Base-by-base conservation (phyloP, 1,284 basidiomycete species). In the Sporisorium reilianum region DNA sequence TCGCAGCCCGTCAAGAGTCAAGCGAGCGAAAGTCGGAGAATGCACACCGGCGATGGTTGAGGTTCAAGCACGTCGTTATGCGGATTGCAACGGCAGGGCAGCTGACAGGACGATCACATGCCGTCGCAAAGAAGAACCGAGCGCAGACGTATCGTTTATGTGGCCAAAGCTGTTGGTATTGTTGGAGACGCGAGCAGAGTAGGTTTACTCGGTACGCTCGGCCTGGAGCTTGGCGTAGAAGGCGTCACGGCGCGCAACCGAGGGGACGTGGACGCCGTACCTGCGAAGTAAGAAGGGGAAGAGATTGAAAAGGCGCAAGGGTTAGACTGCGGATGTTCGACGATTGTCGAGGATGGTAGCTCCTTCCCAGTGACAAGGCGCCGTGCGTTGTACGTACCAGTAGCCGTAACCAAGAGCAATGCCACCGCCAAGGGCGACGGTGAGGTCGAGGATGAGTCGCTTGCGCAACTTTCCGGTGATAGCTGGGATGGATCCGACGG, bases 381-480 rank as follows among this genome's bases (percentile, higher is more conserved):
- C 12, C 18, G 14, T 32, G 22, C 18, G 30, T 32, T 26, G 14
- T 42, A 62, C 80, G 53, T 52, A 82, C 80, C 80, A 82, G 79
- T 79, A 82, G 45, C 64, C 80, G 67, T 82, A 82, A 45, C 80
- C 80, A 38, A 78, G 71, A 42, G 71, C 79, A 36, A 71, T 75
- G 30, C 80, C 80, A 50, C 79, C 79, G 25, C 80, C 80, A 26
- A 82, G 69, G 40, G 79, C 80, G 61, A 82, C 79, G 52, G 68
- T 74, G 46, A 82, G 67, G 67, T 82, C 80, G 53, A 82, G 77
- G 58, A 82, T 82, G 46, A 82, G 74, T 55, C 80, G 75, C 78
- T 82, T 82, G 66, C 80, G 80, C 63, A 82, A 67, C 77, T 80
- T 82, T 58, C 80, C 80, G 48, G 80, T 82, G 72, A 82, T 82